A percentile compares a stretch with the other conserved stretches of the same genome.
Conservation (phyloP, 1,284 basidiomycete species). For the Veloboletus limbatus region DNA sequence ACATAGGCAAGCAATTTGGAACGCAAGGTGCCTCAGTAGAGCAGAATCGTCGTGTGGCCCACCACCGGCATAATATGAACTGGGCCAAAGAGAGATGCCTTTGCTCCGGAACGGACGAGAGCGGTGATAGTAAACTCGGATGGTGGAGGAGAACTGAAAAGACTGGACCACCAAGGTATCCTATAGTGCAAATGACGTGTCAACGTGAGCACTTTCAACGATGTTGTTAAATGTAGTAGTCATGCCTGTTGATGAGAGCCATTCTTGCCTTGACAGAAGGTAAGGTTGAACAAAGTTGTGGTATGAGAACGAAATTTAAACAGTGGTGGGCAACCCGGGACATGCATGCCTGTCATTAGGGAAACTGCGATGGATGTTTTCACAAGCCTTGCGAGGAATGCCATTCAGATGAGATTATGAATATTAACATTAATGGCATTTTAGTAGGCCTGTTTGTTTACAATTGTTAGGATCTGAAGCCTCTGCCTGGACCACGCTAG, state of each 20-base stretch:
- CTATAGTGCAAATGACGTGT: conserved; percentile 23
- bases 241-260: conserved; percentile 8
- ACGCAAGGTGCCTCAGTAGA: conserved; percentile 37
- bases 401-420: too few relatives aligned
- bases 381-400: too few relatives aligned
- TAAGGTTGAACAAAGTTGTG: neutral
- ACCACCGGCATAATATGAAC: conserved; percentile 39
- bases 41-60: conserved; percentile 38
- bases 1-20: conserved; percentile 44
- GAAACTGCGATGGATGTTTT: neutral
- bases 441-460: conserved; percentile 29
- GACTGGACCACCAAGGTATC: conserved; percentile 55
- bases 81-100: conserved; percentile 32
- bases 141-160: conserved; percentile 45
- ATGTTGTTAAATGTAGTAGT: conserved; percentile 14
- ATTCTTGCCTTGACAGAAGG: conserved; percentile 5
- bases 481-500: conserved; percentile 22
- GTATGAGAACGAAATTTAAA: conserved; percentile 1
- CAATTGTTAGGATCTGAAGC: conserved; percentile 28
- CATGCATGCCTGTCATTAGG: neutral
- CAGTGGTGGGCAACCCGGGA: neutral
- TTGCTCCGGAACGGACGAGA: conserved; percentile 41
- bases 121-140: conserved; percentile 42
- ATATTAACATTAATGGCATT: too few relatives aligned
- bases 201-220: neutral